phyloP scores from a whole-genome alignment of 257 asterid species.

The Solanum chiquidenum region DNA sequence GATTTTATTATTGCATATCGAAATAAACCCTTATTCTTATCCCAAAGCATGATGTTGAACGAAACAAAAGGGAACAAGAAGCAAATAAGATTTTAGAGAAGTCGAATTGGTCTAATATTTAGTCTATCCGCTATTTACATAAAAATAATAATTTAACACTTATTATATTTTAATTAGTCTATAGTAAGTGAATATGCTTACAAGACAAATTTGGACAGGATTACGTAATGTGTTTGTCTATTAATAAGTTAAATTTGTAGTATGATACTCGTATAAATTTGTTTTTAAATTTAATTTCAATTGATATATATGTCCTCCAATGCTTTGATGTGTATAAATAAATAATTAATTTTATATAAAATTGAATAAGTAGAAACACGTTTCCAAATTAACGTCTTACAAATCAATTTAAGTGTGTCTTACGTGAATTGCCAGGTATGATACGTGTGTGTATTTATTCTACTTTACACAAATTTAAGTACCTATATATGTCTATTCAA shows the following conservation, averaged over 20 bases:
- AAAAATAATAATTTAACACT: neutral
- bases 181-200: neutral
- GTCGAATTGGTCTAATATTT: neutral
- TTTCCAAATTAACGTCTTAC: too few species aligned
- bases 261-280: neutral
- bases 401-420: neutral
- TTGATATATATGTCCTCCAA: too few species aligned
- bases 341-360: too few species aligned
- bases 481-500: fast-evolving
- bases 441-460: too few species aligned
- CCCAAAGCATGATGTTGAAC: neutral
- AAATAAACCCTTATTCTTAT: neutral
- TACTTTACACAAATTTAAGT: neutral
- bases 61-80: too few species aligned
- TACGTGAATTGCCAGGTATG: fast-evolving
- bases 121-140: neutral
- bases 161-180: neutral
- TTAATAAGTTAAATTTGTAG: neutral
- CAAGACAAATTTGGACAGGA: neutral
- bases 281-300: too few species aligned
- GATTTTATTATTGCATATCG: too few species aligned
- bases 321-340: neutral
- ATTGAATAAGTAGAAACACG: fast-evolving
- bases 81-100: neutral
- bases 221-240: neutral